Percentiles rank a stretch among this genome's conserved stretches.
Evolutionary conservation across 1,139 yeast genomes (phyloP).

Genomic region (Yamadazyma aaseri): DNA sequence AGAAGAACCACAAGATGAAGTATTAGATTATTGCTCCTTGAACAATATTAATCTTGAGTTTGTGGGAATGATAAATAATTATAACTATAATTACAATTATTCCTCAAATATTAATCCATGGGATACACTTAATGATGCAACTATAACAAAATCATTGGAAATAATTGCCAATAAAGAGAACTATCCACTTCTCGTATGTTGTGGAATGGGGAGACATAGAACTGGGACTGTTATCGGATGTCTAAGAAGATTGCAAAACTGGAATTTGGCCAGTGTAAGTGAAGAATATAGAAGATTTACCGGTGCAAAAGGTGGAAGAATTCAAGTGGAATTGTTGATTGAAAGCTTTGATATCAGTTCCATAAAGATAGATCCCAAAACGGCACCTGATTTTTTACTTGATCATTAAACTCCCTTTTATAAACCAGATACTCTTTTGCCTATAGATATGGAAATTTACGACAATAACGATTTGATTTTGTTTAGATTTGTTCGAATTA

Average conservation of each 20-base stretch:
- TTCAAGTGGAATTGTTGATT: constrained; percentile 83
- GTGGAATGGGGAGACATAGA: constrained; percentile 97
- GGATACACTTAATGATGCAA: constrained; percentile 90
- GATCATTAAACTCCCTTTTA: too few relatives aligned
- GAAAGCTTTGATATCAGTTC: constrained; percentile 72
- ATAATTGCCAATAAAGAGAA: constrained; percentile 68
- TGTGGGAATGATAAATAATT: constrained; percentile 64
- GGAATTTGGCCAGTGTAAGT: constrained; percentile 92
- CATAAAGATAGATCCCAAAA: constrained; percentile 44
- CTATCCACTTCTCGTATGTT: constrained; percentile 85
- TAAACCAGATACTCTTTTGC: not conserved
- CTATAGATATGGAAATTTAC: constrained; percentile 1
- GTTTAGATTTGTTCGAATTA: not conserved
- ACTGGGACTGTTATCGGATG: constrained; percentile 97
- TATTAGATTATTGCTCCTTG: constrained; percentile 75
- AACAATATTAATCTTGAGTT: constrained; percentile 64
- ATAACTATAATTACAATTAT: constrained; percentile 32
- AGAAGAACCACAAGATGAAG: constrained; percentile 91
- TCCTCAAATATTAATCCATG: constrained; percentile 62
- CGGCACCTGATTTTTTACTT: constrained; percentile 16
- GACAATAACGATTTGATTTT: not conserved
- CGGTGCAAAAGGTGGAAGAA: constrained; percentile 89
- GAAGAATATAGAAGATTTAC: constrained; percentile 94
- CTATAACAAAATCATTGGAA: constrained; percentile 76
- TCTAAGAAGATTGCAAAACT: constrained; percentile 82